Percentiles rank a stretch among this genome's conserved stretches.
Conservation (phyloP, 2,329 filamentous ascomycete genomes). For the Scytalidium lignicola region DNA sequence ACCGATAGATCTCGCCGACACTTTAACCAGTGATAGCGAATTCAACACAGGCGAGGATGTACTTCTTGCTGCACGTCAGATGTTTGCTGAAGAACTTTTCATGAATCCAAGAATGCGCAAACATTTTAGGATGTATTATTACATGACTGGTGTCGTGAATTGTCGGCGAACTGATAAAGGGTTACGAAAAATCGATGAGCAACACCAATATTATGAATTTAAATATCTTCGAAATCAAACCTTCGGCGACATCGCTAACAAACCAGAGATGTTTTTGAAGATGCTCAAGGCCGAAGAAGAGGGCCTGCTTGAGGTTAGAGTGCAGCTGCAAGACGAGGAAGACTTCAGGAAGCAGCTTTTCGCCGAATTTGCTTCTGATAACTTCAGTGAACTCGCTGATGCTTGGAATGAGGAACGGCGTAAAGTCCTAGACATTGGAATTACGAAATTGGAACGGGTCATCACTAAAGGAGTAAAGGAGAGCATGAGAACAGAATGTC, state of each 20-base stretch:
- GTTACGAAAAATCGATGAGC: slow-evolving; percentile 85
- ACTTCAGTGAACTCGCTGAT: slow-evolving; percentile 90
- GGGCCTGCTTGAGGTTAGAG: slow-evolving; percentile 79
- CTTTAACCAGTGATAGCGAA: slow-evolving; percentile 62
- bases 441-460: slow-evolving; percentile 74
- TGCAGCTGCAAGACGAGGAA: slow-evolving; percentile 70
- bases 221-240: slow-evolving; percentile 93
- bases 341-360: slow-evolving; percentile 74
- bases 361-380: slow-evolving; percentile 85
- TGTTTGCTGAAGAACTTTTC: slow-evolving; percentile 88
- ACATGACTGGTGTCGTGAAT: slow-evolving; percentile 77
- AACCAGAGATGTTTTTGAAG: slow-evolving; percentile 86
- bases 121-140: slow-evolving; percentile 77
- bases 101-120: slow-evolving; percentile 86
- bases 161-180: slow-evolving; percentile 92
- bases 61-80: slow-evolving; percentile 71
- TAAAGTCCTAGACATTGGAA: slow-evolving; percentile 76
- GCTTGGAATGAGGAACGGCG: slow-evolving; percentile 88
- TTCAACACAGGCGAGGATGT: slow-evolving; percentile 74
- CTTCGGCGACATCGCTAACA: slow-evolving; percentile 71
- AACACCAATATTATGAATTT: slow-evolving; percentile 95
- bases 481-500: slow-evolving; percentile 85
- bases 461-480: slow-evolving; percentile 94
- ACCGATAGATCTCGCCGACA: slow-evolving; percentile 84
- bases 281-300: slow-evolving; percentile 98